A percentile compares a stretch with the other conserved stretches of the same genome.
Evolutionary conservation across 2,329 filamentous ascomycete genomes (phyloP).

Genomic region (Ceratocystis destructans): DNA sequence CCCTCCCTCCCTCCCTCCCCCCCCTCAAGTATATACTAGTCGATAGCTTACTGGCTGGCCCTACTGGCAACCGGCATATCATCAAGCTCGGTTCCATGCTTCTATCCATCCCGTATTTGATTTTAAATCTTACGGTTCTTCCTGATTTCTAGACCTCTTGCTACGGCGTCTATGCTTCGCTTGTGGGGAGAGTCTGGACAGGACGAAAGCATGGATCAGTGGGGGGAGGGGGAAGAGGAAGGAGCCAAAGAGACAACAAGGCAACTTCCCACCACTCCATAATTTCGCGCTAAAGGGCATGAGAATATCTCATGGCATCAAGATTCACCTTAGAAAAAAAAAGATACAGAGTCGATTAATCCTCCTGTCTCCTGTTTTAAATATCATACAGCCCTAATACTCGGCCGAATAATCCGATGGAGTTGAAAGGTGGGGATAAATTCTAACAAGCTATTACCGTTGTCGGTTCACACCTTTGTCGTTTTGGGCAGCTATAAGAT

Average conservation of each 20-base stretch:
- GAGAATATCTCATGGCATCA: neutral
- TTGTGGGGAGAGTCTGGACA: neutral
- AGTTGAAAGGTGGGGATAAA: neutral
- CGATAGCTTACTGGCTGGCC: neutral
- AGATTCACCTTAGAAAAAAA: neutral
- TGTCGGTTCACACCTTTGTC: neutral
- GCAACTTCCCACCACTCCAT: neutral
- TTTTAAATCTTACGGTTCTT: neutral
- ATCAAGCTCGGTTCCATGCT: neutral
- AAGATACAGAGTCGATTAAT: neutral
- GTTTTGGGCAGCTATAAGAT: neutral
- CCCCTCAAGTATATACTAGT: neutral
- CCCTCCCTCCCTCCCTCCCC: too few relatives aligned
- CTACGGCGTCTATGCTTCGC: neutral
- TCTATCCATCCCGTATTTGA: neutral
- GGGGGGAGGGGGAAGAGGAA: neutral
- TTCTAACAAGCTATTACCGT: neutral
- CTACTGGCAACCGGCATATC: neutral
- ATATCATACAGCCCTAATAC: neutral
- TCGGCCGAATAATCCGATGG: neutral
- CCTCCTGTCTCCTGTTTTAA: conserved; percentile 1
- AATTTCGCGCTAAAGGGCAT: too few relatives aligned
- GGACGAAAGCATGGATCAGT: neutral
- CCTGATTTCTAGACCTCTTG: neutral
- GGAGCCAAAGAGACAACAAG: neutral